Evolutionary conservation across 129 eudicot species (phyloP).

Genomic region (Flaveria brownii): DNA sequence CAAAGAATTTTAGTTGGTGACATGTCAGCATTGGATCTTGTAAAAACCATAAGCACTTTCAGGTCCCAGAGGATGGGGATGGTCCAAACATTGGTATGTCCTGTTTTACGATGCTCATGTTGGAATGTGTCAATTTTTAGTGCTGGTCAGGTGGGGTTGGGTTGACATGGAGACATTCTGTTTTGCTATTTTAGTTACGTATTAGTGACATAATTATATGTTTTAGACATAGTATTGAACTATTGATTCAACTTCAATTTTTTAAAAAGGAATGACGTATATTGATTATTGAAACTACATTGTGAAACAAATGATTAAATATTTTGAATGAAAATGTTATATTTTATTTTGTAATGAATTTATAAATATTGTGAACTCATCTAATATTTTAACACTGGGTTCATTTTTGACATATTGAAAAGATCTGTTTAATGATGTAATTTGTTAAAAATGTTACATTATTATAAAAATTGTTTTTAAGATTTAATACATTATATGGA

Average conservation of each 20-base stretch:
- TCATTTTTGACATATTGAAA: not conserved
- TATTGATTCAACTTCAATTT: not conserved
- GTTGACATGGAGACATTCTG: not conserved
- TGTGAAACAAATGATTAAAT: not conserved
- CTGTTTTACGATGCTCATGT: constrained; percentile 3
- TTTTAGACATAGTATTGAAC: not conserved
- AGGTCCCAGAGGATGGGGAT: constrained; percentile 92
- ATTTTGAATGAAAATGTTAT: not conserved
- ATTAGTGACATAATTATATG: not conserved
- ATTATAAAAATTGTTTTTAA: not conserved
- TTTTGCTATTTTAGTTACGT: not conserved
- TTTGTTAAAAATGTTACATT: not conserved
- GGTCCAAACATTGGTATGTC: constrained; percentile 85
- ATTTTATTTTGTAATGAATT: not conserved
- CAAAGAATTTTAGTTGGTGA: constrained; percentile 84
- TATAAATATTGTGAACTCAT: not conserved
- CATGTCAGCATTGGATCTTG: constrained; percentile 86
- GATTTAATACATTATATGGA: not conserved
- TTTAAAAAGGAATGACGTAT: not conserved
- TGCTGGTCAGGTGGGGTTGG: not conserved
- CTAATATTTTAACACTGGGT: not conserved
- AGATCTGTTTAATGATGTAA: not conserved
- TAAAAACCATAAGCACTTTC: constrained; percentile 59
- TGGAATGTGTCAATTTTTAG: not conserved
- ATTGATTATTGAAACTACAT: not conserved